Base-by-base conservation (phyloP, 768 basidiomycete species). In the Cystofilobasidium bisporidii region DNA sequence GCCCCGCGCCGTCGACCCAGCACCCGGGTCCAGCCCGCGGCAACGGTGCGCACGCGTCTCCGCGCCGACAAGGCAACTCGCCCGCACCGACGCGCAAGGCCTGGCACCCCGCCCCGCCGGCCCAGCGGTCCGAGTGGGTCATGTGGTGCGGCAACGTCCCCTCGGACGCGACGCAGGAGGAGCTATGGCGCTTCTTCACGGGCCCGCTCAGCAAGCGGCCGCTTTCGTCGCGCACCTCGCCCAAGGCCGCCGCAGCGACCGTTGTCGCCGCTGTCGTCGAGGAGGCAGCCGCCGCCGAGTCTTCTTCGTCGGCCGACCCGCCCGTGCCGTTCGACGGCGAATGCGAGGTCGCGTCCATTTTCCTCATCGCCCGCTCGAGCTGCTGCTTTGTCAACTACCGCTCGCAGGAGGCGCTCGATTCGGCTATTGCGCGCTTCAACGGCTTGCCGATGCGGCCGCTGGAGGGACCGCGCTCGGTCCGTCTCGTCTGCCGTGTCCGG, bases 321-420 rank as follows among this genome's bases (percentile, higher is more conserved):
- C n/a, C 22, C n/a, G 22, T n/a, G 47, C 47, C 47, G 47, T 24
- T 48, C n/a, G 47, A 71, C 30, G 33, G 55, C 20, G 24, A 28
- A 0, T 55, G 67, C 48, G 89, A 89, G 11, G 84, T 96, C 0
- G 76, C 86, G 1, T 91, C 89, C 17, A 85, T 98, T 68, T 96
- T 94, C 78, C 84, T 91, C 63, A 98, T 98, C 72, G 83, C 87
- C n/a, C 84, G 90, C n/a, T 93, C 91, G 2, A 89, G 85, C 73
- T 97, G 93, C 77, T 90, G 89, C 5, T 97, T 98, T 74, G 83
- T 94, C 76, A 97, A 98, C 76, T 94, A 87, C 73, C 82, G 83
- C 57, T 82, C 81, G 0, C 83, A 87, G 72, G 77, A 74, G 8
- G 80, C 85, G 67, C 78, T 97, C 26, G 79, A 82, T 12, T 78